Evolutionary conservation across 2,329 filamentous ascomycete genomes (phyloP).

Genomic region (Trichoderma afroharzianum): DNA sequence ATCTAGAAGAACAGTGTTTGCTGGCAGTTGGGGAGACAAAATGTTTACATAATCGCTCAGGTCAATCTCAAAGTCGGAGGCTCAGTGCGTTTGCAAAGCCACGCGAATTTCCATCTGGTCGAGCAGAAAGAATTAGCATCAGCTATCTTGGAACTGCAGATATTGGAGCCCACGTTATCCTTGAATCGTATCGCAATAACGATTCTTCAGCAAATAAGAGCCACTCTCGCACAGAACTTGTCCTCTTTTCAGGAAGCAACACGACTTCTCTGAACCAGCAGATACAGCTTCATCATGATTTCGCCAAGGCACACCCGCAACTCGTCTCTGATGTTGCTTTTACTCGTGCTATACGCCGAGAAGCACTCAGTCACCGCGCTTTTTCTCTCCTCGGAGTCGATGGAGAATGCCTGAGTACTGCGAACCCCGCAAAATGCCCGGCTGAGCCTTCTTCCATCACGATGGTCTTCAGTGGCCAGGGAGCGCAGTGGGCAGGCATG

Average conservation of each 20-base stretch:
- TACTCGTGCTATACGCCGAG: slow-evolving; percentile 2
- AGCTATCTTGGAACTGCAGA: not conserved
- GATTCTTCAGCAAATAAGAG: not conserved
- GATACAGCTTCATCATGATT: not conserved
- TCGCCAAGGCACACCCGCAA: not conserved
- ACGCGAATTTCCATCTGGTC: not conserved
- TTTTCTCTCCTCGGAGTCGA: not conserved
- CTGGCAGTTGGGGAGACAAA: not conserved
- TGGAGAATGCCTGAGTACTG: not conserved
- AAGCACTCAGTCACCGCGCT: not conserved
- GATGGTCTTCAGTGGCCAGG: slow-evolving; percentile 35
- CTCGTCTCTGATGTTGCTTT: slow-evolving; percentile 5
- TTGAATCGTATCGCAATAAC: not conserved
- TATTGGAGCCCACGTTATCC: not conserved
- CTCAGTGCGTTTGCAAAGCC: not conserved
- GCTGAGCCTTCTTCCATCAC: not conserved
- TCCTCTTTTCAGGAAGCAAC: slow-evolving; percentile 13
- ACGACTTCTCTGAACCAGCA: slow-evolving; percentile 6
- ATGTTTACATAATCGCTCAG: not conserved
- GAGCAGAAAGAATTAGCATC: slow-evolving; percentile 7
- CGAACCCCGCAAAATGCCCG: not conserved
- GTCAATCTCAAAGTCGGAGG: not conserved
- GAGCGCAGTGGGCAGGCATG: slow-evolving; percentile 35
- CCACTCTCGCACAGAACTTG: not conserved
- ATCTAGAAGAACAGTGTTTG: not conserved